Base-by-base conservation (phyloP, 352 stramenopile species). In the Globisporangium barbulae region DNA sequence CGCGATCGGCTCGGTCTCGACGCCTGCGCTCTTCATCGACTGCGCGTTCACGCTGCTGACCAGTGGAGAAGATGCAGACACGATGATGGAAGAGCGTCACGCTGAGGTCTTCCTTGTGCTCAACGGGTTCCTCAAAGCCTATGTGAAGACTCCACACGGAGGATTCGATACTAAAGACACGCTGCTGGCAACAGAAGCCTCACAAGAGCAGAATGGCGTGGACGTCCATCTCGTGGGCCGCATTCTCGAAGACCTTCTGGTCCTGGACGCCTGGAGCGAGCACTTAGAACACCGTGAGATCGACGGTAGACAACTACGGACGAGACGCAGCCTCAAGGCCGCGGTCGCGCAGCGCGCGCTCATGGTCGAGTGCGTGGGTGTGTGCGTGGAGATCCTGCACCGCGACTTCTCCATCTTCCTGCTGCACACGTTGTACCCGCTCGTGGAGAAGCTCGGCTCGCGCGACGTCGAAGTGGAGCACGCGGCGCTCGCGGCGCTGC, bases 381-480 rank as follows among this genome's bases (percentile, higher is more conserved):
- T 90, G 17, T 92, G 85, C 64, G 85, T 79, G 2, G 73, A 96
- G 64, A 77, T 91, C 35, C 63, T 88, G 44, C 67, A 71, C 0
- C 22, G n/a, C 1, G 70, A 79, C 35, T 94, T 93, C 35, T 67
- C 66, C 5, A 30, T 79, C 9, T 89, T 94, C 49, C 60, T 96
- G 41, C 71, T 96, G 10, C 72, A 91, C 54, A 74, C 81, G 13
- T 55, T 96, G 35, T 94, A 93, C 62, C 81, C 80, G n/a, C 53
- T 96, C 47, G 84, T 93, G n/a, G 88, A 94, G 63, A 90, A 94
- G 44, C 72, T 96, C 12, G 85, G 83, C 1, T 82, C 85, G 6
- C 73, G 68, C 0, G 73, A 72, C 19, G 63, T 81, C 5, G 71
- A 87, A 66, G 80, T 96, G 37, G 81, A 94, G 54, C 85, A 78